phyloP scores from a whole-genome alignment of 805 yeast species.

The Sugiyamaella floridensis region DNA sequence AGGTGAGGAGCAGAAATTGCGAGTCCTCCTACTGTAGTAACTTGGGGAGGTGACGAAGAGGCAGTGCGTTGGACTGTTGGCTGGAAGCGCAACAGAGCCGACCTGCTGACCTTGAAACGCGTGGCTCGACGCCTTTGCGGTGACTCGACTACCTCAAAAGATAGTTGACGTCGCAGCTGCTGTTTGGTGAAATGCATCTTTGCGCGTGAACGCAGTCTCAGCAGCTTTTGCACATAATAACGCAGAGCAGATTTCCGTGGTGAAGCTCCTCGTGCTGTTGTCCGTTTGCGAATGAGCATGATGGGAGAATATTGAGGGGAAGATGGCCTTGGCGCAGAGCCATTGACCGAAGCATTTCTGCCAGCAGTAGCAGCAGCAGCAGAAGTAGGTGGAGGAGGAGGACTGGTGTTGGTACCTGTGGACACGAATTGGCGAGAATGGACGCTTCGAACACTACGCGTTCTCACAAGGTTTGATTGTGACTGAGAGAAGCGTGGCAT shows the following conservation, averaged over 20 bases:
- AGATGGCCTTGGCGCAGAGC: not conserved
- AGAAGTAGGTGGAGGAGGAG: not conserved
- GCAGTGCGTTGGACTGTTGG: constrained; percentile 6
- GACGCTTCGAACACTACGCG: not conserved
- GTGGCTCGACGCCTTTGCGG: constrained; percentile 3
- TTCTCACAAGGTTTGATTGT: not conserved
- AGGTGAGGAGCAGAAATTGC: not conserved
- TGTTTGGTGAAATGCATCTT: constrained; percentile 8
- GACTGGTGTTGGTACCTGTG: not conserved
- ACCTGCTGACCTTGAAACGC: constrained; percentile 10
- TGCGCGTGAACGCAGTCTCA: constrained; percentile 8
- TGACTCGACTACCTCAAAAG: constrained; percentile 15
- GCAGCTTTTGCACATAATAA: constrained; percentile 8
- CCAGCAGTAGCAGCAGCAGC: too few relatives aligned
- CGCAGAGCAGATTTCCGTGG: constrained; percentile 12
- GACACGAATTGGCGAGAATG: not conserved
- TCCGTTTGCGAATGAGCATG: constrained; percentile 14
- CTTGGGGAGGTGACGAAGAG: not conserved
- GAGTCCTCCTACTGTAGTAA: not conserved
- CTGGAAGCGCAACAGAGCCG: constrained; percentile 10
- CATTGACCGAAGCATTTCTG: too few relatives aligned
- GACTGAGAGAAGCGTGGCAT: not conserved
- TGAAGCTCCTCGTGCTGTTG: constrained; percentile 1
- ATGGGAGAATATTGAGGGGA: constrained; percentile 8
- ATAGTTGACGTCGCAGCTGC: constrained; percentile 11